Base-by-base conservation (phyloP, 179 eudicot species). In the Silene vulgaris region DNA sequence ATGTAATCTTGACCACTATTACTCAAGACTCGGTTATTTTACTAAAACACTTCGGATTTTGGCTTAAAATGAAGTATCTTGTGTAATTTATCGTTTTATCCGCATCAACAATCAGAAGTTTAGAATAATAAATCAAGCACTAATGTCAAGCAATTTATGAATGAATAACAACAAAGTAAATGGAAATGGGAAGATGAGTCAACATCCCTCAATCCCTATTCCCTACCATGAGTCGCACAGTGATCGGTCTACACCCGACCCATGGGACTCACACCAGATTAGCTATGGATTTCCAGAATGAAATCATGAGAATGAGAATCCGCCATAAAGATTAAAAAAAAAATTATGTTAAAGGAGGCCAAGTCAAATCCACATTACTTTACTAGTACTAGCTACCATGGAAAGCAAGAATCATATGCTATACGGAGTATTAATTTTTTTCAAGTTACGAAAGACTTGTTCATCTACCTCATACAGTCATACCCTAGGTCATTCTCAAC, bases 341-440 rank as follows among this genome's bases (percentile, higher is more conserved):
- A 56, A 26, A 5, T 54, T 54, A 64, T 28, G 60, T 54, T 54
- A 45, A 26, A 1, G 16, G 57, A 57, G 69, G 59, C 77, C 65
- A 60, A 12, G 68, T 56, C 8, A 48, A 72, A 70, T 59, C 35
- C 63, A 65, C 48, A 65, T 37, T 71, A 67, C 59, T 70, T 80
- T 57, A 54, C 76, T 6, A 30, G 35, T 30, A n/a, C n/a, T 23
- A 23, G 26, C 35, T 8, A 40, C 30, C 54, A 64, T 20, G 57
- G 66, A 60, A 80, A 65, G 73, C 59, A 73, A 76, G 80, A 66
- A 77, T 62, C 70, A 61, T 64, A 73, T 80, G 75, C 72, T 61
- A 68, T 37, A 23, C 69, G 17, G 64, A 28, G 28, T 48, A 12
- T 35, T 71, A 26, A 14, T 65, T 29, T 43, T 16, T 40, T 45